Base-by-base conservation (phyloP, 1,284 basidiomycete species). In the Ustilago bromivora region DNA sequence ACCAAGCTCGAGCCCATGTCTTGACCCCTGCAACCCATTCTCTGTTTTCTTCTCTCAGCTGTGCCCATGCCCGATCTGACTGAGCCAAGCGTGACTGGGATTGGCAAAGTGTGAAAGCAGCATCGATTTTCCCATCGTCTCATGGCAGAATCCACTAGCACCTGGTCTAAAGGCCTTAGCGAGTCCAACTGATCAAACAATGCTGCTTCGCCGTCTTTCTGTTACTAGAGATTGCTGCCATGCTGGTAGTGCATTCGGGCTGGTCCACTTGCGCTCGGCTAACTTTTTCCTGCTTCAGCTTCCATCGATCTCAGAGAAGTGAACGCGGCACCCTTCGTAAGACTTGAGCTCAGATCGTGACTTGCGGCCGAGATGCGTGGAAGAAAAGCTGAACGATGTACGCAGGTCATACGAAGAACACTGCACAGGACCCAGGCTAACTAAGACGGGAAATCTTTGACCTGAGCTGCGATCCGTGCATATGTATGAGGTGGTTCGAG, bases 141-240 rank as follows among this genome's bases (percentile, higher is more conserved):
- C 36, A 54, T 34, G 15, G 52, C 52, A 35, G 9, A n/a, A 36
- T 15, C 12, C 52, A 23, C 4, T 57, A 57, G 28, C 55, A 19
- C 40, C 12, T 32, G 38, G 35, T 9, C 55, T 40, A 57, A 38
- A 12, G 5, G 53, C 12, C 8, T 55, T 36, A 55, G 53, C 53
- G 53, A 55, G 53, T 32, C 35, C 32, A n/a, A 35, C 8, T 34
- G 34, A 15, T 36, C 53, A 52, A 52, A 34, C 49, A 52, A 52
- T 52, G 49, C 49, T 31, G n/a, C 6, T 46, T 6, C 5, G n/a
- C 15, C n/a, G 17, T 8, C 8, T 19, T 19, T 4, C 7, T 46
- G n/a, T n/a, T 1, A 46, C 17, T 8, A 19, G 19, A 19, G n/a
- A 46, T 19, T 19, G 23, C 23, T 28, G 23, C 23, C 23, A 28